Conservation (phyloP, 176 grass and related monocot genomes). For the Echinochloa phyllopogon region DNA sequence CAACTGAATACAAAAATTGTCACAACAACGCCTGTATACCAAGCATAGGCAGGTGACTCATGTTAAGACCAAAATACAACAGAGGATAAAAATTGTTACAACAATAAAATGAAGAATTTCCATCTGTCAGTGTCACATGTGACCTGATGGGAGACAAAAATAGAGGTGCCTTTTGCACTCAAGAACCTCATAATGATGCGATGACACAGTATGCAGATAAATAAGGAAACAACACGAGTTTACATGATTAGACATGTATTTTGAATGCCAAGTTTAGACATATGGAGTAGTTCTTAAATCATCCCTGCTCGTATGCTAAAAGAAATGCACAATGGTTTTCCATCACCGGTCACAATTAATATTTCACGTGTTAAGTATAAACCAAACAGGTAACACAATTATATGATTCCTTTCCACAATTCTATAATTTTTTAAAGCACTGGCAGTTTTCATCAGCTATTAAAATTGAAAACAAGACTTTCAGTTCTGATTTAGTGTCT, state of each 20-base stretch:
- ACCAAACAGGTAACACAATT: background rate
- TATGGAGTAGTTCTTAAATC: background rate
- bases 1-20: background rate
- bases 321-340: background rate
- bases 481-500: background rate
- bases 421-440: background rate
- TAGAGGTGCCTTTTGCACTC: background rate
- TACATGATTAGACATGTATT: constrained; percentile 5
- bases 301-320: constrained; percentile 18
- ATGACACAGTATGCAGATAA: background rate
- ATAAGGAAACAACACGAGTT: background rate
- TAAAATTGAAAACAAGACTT: background rate
- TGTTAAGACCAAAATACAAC: background rate
- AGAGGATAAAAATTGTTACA: background rate
- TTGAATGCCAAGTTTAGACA: constrained; percentile 9
- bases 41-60: background rate
- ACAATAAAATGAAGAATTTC: background rate
- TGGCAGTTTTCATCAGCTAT: constrained; percentile 5
- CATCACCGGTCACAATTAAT: background rate
- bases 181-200: background rate
- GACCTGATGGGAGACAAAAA: background rate
- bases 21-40: background rate
- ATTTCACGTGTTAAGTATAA: background rate
- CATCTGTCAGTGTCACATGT: background rate
- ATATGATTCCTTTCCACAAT: background rate